Evolutionary conservation across 768 basidiomycete species (phyloP).

Genomic region (Lentinula detonsa): DNA sequence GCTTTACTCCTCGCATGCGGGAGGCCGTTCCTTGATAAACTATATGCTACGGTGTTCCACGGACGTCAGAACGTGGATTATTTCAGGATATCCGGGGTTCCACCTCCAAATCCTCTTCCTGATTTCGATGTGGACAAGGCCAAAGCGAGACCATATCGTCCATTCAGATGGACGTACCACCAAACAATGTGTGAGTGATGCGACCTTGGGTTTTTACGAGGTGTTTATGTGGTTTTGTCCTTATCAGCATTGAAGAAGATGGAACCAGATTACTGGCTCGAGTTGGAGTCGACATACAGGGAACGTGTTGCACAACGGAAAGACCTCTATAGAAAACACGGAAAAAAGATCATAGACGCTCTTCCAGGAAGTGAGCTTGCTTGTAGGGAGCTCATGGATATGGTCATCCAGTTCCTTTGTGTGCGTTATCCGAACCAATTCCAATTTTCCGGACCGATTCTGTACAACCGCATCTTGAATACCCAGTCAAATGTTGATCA

Average conservation of each 20-base stretch:
- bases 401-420: constrained; percentile 51
- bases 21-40: not conserved
- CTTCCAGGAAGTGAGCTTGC: constrained; percentile 44
- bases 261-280: constrained; percentile 53
- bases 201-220: not conserved
- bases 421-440: constrained; percentile 53
- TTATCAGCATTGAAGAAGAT: constrained; percentile 36
- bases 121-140: constrained; percentile 38
- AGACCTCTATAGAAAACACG: constrained; percentile 29
- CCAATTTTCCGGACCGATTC: constrained; percentile 24
- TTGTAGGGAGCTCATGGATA: constrained; percentile 47
- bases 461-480: constrained; percentile 37
- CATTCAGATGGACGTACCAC: constrained; percentile 50
- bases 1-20: not conserved
- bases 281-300: constrained; percentile 46
- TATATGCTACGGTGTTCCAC: not conserved
- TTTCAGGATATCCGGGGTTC: constrained; percentile 36
- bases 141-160: constrained; percentile 46
- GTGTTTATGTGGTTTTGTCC: not conserved
- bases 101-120: constrained; percentile 31
- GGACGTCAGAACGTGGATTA: constrained; percentile 23
- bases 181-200: constrained; percentile 48
- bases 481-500: constrained; percentile 19
- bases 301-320: constrained; percentile 37
- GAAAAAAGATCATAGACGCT: constrained; percentile 34